Percentiles rank a stretch among this genome's conserved stretches.
phyloP scores from a whole-genome alignment of 2,329 filamentous ascomycete species.

The Trichoderma gracile region DNA sequence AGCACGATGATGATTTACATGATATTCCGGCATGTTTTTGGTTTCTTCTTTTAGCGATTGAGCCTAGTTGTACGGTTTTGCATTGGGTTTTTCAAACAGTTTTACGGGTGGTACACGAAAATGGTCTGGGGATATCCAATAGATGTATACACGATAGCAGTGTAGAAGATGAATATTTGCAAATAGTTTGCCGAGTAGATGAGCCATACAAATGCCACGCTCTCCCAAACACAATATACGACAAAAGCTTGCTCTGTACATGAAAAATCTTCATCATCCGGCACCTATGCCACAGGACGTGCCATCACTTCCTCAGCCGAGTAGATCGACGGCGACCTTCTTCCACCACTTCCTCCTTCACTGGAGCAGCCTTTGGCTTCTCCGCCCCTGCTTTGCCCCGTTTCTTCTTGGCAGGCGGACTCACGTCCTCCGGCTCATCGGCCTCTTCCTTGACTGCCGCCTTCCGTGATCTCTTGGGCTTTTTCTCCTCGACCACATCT shows the following conservation, averaged over 20 bases:
- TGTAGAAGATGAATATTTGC: not conserved
- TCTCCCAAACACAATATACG: too few species aligned
- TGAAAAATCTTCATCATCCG: too few species aligned
- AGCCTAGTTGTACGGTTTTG: not conserved
- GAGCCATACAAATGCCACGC: too few species aligned
- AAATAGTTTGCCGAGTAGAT: too few species aligned
- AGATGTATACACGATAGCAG: not conserved
- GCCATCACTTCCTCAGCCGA: constrained; percentile 31
- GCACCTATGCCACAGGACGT: not conserved
- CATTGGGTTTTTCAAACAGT: not conserved
- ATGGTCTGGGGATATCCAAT: not conserved
- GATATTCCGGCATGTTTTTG: not conserved
- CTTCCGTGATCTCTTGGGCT: constrained; percentile 33
- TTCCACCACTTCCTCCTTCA: constrained; percentile 3
- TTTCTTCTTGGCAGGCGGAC: constrained; percentile 34
- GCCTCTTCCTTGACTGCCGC: constrained; percentile 28
- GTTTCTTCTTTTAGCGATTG: not conserved
- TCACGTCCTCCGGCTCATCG: constrained; percentile 35
- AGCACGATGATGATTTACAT: not conserved
- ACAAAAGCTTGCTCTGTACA: not conserved
- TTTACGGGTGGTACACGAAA: not conserved
- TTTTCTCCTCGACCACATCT: constrained; percentile 21
- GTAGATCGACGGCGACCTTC: constrained; percentile 35
- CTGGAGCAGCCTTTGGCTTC: constrained; percentile 28
- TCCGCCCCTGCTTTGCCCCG: constrained; percentile 29